Evolutionary conservation across 2,329 filamentous ascomycete genomes (phyloP).

Genomic region (Epichloe gansuensis): DNA sequence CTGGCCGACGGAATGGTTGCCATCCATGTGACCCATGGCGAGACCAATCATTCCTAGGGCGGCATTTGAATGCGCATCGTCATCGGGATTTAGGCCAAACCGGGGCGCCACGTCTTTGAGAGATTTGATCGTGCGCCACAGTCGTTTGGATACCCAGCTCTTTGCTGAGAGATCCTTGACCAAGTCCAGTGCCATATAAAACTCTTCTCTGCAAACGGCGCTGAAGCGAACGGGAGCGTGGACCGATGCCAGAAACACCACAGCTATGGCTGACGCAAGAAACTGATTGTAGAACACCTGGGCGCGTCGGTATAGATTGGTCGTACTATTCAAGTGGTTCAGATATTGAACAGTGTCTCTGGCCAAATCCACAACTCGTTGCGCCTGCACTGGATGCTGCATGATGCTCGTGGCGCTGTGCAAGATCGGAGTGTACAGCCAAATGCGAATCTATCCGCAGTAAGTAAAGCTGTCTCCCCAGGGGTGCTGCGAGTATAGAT

Average conservation of each 20-base stretch:
- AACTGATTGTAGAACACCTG: slow-evolving; percentile 76
- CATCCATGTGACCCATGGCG: slow-evolving; percentile 25
- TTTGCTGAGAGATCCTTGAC: slow-evolving; percentile 60
- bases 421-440: slow-evolving; percentile 76
- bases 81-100: slow-evolving; percentile 42
- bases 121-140: slow-evolving; percentile 60
- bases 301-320: slow-evolving; percentile 56
- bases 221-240: slow-evolving; percentile 64
- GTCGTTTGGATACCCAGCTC: slow-evolving; percentile 56
- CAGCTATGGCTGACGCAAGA: slow-evolving; percentile 59
- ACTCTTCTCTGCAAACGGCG: slow-evolving; percentile 55
- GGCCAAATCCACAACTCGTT: slow-evolving; percentile 60
- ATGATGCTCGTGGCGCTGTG: slow-evolving; percentile 76
- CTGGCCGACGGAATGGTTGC: slow-evolving; percentile 9
- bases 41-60: slow-evolving; percentile 44
- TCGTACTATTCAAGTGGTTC: slow-evolving; percentile 56
- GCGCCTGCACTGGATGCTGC: slow-evolving; percentile 59
- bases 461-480: neutral
- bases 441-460: slow-evolving; percentile 52
- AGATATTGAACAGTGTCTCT: slow-evolving; percentile 66
- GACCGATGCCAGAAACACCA: slow-evolving; percentile 63
- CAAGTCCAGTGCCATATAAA: slow-evolving; percentile 65
- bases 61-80: slow-evolving; percentile 38
- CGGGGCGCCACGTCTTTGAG: slow-evolving; percentile 60
- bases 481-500: too few relatives aligned